Percentiles rank a stretch among this genome's conserved stretches.
phyloP scores from a whole-genome alignment of 2,329 filamentous ascomycete genomes.

The Sphaerulina populicola region DNA sequence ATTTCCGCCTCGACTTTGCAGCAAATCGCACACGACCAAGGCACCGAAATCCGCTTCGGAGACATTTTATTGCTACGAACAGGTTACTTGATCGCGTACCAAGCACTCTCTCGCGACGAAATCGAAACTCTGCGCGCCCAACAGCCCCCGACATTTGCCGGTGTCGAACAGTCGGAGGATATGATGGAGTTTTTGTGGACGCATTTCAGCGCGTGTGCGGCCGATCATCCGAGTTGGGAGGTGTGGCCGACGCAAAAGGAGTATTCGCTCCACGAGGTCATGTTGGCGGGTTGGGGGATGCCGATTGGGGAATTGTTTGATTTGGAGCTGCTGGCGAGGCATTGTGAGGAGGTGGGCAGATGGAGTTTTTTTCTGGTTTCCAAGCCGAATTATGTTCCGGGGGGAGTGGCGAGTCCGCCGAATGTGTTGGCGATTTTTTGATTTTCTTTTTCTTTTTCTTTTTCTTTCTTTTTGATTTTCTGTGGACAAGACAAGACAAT shows the following conservation, averaged over 20 bases:
- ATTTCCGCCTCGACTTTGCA: slow-evolving; percentile 38
- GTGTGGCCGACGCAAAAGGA: slow-evolving; percentile 34
- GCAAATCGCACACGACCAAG: slow-evolving; percentile 40
- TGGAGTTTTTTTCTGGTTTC: slow-evolving; percentile 45
- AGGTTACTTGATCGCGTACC: slow-evolving; percentile 41
- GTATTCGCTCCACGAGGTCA: slow-evolving; percentile 40
- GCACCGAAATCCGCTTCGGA: slow-evolving; percentile 48
- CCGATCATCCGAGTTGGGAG: slow-evolving; percentile 35
- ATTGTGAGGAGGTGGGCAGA: slow-evolving; percentile 34
- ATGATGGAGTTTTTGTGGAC: slow-evolving; percentile 38
- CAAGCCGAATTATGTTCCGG: slow-evolving; percentile 41
- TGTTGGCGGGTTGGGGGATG: slow-evolving; percentile 44
- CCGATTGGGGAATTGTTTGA: slow-evolving; percentile 47
- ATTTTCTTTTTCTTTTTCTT: too few species aligned
- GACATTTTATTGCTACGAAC: slow-evolving; percentile 47
- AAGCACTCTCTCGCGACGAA: slow-evolving; percentile 33
- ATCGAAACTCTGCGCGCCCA: slow-evolving; percentile 34
- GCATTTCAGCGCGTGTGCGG: slow-evolving; percentile 35
- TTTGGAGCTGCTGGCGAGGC: slow-evolving; percentile 38
- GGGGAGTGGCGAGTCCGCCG: slow-evolving; percentile 34
- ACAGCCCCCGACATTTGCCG: slow-evolving; percentile 40
- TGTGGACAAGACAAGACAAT: too few species aligned
- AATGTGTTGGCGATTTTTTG: slow-evolving; percentile 37
- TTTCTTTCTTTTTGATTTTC: too few species aligned
- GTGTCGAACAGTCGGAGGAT: slow-evolving; percentile 42